Evolutionary conservation across 805 yeast species (phyloP), one percentile per base, ranked within the genome.

Genomic region (Jamesozyma lodderae): DNA sequence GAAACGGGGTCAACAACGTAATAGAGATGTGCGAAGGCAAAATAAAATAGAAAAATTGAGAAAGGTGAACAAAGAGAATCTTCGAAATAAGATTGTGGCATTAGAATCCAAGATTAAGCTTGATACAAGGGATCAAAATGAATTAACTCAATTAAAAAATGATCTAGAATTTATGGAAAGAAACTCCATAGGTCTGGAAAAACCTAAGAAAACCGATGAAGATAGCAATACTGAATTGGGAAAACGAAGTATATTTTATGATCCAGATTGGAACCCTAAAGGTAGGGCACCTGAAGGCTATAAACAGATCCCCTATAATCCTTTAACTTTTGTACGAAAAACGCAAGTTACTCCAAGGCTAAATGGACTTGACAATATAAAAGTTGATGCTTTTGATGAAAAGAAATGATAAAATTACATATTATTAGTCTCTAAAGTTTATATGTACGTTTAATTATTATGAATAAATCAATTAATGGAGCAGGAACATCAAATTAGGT

Each of bases 191-290:
- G 40, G 47, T 9, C 17, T 10, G 24, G 39, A 43, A 14, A 22
- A 35, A 8, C 19, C 15, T 10, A 28, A 42, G 4, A 21, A 30
- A 6, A 16, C 11, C 2, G 18, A 15, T 7, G 28, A 29, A 40
- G 32, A 24, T 11, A 17, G 21, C 10, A 27, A 31, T 10, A 19
- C 48, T 41, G 43, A 63, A 51, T 57, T 72, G 48, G 79, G 77
- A 2, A 49, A 46, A 21, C 58, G 65, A 27, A 76, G 83, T 6
- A 63, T 77, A 1, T 79, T 72, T 51, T 77, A 73, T 55, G 80
- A 79, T 47, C 77, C 79, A 4, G 83, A 79, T 43, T 68, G 81
- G 62, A 79, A 79, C 42, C 77, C 80, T 2, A 49, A 68, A 4
- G 86, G 86, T 0, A 57, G 50, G 34, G 73, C 77, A 0, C 81